These are phyloP conservation scores for Tetrapisispora fleetii DNA, from an alignment of 805 yeast species.

Conservation along the genomic window DNA sequence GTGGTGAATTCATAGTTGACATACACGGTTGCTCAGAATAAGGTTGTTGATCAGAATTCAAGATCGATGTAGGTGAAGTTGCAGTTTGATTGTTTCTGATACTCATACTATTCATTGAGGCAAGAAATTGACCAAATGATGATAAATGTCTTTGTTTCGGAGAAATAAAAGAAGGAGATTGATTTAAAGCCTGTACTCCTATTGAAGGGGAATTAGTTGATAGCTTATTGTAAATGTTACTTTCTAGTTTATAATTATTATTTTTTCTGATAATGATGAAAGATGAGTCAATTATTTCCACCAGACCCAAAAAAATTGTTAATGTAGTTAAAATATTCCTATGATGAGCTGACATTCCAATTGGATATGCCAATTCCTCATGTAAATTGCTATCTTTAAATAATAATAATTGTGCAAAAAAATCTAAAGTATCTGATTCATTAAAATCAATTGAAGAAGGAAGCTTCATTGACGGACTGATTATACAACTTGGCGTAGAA, in stretches of 20 bases:
- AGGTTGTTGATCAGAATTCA: background rate
- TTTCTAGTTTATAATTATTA: background rate
- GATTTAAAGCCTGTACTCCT: no score
- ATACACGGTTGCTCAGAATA: background rate
- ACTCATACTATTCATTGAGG: background rate
- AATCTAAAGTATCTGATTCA: constrained; percentile 79
- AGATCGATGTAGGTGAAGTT: background rate
- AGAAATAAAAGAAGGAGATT: background rate
- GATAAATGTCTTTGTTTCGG: background rate
- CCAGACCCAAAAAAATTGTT: constrained; percentile 55
- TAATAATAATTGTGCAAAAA: constrained; percentile 71
- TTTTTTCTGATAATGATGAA: constrained; percentile 48
- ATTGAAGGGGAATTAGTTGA: no score
- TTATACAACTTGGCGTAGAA: constrained; percentile 20
- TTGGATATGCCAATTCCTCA: constrained; percentile 64
- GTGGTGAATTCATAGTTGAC: constrained; percentile 8
- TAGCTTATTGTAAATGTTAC: no score
- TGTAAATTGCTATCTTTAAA: constrained; percentile 60
- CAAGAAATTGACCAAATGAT: background rate
- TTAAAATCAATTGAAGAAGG: constrained; percentile 73
- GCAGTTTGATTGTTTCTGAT: background rate
- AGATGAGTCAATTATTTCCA: constrained; percentile 58
- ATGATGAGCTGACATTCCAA: constrained; percentile 48
- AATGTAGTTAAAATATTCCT: constrained; percentile 56
- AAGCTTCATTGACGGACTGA: constrained; percentile 35